Evolutionary conservation across 2,329 filamentous ascomycete genomes (phyloP), one percentile per base, ranked within the genome.

Genomic region (Trichophyton rubrum): DNA sequence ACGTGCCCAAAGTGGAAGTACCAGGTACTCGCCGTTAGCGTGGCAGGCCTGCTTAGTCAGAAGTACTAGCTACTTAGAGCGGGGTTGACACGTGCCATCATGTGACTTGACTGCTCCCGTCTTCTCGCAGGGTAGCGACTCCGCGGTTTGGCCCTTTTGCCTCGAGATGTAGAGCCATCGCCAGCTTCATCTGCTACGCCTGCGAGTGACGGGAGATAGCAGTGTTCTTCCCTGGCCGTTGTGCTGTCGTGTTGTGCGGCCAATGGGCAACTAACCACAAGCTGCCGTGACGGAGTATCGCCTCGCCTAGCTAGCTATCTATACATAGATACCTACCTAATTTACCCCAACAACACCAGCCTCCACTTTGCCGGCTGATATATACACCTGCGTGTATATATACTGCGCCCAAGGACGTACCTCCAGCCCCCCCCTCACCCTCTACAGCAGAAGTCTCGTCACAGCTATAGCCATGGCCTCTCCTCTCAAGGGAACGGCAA

Each of bases 401-500:
- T 38, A 38, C 17, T 17, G 13, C 11, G 9, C 15, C 13, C 11
- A 38, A 3, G 33, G 5, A 56, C 33, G 3, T 38, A 56, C 27
- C 2, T 47, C 17, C 41, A n/a, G 17, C 41, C 15, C 5, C 41
- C 41, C 41, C 3, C 15, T 45, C 15, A 7, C 27, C 6, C 1
- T n/a, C 17, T 20, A 6, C 41, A 45, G 33, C 8, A 38, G 33
- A 13, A 30, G 27, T 30, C 11, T 38, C 9, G 33, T 13, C 33
- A 13, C 20, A 22, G 45, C 45, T 24, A 51, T 51, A 51, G 27
- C 56, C 47, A 77, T 77, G 75, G 71, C 75, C 55, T 65, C 74
- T 58, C 68, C 71, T 22, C 64, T 74, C 64, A 74, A 72, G 63
- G 74, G 76, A 40, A 61, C 60, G 3, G 62, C 68, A 56, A 67